These are phyloP conservation scores for Boletus rufocinnamomeus DNA, from an alignment of 768 basidiomycete species.

Conservation along the genomic window DNA sequence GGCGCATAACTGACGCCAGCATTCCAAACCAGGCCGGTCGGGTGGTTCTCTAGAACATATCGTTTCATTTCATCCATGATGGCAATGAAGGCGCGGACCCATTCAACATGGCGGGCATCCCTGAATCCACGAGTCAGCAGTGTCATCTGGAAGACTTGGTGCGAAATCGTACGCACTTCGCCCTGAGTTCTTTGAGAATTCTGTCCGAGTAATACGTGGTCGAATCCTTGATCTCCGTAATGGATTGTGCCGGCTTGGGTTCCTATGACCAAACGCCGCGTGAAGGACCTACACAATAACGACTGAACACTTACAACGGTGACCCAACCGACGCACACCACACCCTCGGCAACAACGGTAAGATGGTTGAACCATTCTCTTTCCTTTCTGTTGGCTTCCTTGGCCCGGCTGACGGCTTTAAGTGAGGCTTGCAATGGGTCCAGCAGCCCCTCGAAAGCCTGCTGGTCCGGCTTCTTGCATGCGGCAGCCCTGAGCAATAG, in stretches of 20 bases:
- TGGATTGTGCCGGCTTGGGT: slow-evolving; percentile 76
- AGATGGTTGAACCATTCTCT: slow-evolving; percentile 84
- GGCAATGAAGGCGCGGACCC: slow-evolving; percentile 72
- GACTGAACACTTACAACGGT: slow-evolving; percentile 57
- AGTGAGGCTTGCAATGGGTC: slow-evolving; percentile 70
- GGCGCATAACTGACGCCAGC: slow-evolving; percentile 51
- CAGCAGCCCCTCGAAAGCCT: slow-evolving; percentile 57
- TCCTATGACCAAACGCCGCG: slow-evolving; percentile 38
- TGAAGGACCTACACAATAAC: background rate
- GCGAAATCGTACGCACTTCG: slow-evolving; percentile 61
- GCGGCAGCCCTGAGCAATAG: slow-evolving; percentile 66
- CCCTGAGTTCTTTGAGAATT: slow-evolving; percentile 90
- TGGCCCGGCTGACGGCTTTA: slow-evolving; percentile 73
- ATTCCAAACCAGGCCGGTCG: slow-evolving; percentile 90
- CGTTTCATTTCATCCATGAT: slow-evolving; percentile 78
- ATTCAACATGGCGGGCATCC: slow-evolving; percentile 84
- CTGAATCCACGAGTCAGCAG: slow-evolving; percentile 43
- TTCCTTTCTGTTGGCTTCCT: slow-evolving; percentile 78
- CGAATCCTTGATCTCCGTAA: slow-evolving; percentile 85
- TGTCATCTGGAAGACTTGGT: background rate
- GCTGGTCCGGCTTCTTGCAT: slow-evolving; percentile 79
- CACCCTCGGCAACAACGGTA: slow-evolving; percentile 79
- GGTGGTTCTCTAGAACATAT: slow-evolving; percentile 84
- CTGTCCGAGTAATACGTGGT: slow-evolving; percentile 87
- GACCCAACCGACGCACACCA: slow-evolving; percentile 85